Conservation (phyloP, 768 basidiomycete species). For the Termitomyces heimii region DNA sequence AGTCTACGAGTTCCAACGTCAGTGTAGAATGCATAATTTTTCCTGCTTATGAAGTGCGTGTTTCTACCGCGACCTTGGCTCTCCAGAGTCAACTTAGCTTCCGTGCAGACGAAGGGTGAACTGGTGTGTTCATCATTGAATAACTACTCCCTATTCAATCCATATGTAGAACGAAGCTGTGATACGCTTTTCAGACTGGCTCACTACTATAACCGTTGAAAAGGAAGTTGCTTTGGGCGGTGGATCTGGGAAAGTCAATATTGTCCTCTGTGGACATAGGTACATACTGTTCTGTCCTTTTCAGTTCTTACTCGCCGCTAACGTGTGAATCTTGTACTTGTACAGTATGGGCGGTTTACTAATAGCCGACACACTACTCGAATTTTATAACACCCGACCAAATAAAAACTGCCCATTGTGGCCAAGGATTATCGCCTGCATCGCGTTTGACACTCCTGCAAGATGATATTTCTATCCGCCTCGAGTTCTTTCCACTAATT, state of each 20-base stretch:
- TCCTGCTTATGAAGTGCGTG: constrained; percentile 78
- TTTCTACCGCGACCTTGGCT: neutral
- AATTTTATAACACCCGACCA: constrained; percentile 63
- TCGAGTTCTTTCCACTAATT: neutral
- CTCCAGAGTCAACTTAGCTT: neutral
- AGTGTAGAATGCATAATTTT: constrained; percentile 75
- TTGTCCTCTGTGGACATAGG: constrained; percentile 91
- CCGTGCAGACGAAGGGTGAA: constrained; percentile 76
- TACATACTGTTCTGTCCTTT: constrained; percentile 18
- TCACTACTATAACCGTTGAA: constrained; percentile 83
- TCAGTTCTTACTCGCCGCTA: neutral
- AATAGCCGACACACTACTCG: constrained; percentile 76
- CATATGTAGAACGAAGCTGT: constrained; percentile 66
- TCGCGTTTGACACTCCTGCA: constrained; percentile 91
- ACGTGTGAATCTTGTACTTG: neutral
- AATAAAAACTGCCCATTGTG: constrained; percentile 67
- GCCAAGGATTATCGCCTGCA: constrained; percentile 81
- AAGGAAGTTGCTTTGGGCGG: constrained; percentile 70
- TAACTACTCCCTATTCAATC: neutral
- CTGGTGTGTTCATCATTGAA: constrained; percentile 46
- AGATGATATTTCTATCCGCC: constrained; percentile 23
- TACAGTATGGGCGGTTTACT: constrained; percentile 89
- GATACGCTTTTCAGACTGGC: constrained; percentile 86
- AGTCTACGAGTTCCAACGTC: constrained; percentile 46
- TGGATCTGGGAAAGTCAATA: constrained; percentile 74